These are phyloP conservation scores for Pluteus cervinus DNA, from an alignment of 768 basidiomycete genomes.

Conservation along the genomic window DNA sequence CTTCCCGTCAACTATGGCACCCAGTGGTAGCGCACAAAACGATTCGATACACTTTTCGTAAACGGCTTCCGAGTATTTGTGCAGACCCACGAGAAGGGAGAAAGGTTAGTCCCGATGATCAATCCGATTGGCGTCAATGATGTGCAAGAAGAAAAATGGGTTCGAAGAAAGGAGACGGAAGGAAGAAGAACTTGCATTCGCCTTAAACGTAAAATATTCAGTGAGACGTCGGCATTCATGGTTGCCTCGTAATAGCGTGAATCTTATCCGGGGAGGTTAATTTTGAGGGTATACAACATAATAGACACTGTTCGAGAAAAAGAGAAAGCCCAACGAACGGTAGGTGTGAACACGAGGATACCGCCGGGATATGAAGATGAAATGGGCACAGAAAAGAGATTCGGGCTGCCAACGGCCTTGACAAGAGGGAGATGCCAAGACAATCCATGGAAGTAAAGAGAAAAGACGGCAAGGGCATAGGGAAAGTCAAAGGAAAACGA, in stretches of 20 bases:
- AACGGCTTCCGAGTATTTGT: conserved; percentile 80
- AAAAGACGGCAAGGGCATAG: too few species aligned
- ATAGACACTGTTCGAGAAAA: conserved; percentile 82
- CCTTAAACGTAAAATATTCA: conserved; percentile 96
- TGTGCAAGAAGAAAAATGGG: conserved; percentile 1
- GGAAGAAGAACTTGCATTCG: conserved; percentile 59
- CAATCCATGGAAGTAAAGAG: too few species aligned
- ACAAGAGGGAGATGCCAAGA: conserved; percentile 1
- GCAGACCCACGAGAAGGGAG: conserved; percentile 51
- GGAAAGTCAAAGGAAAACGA: too few species aligned
- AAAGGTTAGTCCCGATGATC: conserved; percentile 1
- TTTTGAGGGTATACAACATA: conserved; percentile 90
- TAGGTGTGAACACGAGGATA: conserved; percentile 19
- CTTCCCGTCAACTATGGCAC: conserved; percentile 89
- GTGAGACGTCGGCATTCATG: conserved; percentile 97
- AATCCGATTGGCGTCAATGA: not conserved
- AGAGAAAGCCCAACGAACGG: too few species aligned
- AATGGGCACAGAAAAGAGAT: too few species aligned
- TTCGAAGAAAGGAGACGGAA: conserved; percentile 2
- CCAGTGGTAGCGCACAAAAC: conserved; percentile 85
- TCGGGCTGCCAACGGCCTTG: too few species aligned
- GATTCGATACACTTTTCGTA: conserved; percentile 92
- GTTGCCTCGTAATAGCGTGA: conserved; percentile 86
- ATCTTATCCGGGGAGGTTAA: conserved; percentile 81
- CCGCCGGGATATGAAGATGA: too few species aligned